Base-by-base conservation (phyloP, 257 asterid species). In the Solanum lignicaule region DNA sequence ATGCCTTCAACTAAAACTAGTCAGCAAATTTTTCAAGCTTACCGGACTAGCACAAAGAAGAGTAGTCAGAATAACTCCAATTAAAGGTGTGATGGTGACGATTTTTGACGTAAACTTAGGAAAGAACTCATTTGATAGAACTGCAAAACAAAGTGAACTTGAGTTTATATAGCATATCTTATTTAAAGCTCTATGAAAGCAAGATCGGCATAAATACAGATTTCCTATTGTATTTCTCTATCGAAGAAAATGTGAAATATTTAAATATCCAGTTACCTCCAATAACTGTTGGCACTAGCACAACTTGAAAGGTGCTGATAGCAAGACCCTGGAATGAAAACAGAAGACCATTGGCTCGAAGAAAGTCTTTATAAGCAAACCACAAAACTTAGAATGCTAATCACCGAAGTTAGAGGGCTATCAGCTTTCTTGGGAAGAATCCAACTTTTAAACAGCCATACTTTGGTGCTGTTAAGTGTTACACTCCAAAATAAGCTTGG, bases 41-140 rank as follows among this genome's bases (percentile, higher is more conserved):
- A 96, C 98, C 16, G 99, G 98, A 88, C 99, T 96, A 33, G 99
- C 99, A 85, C 99, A 96, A 85, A 96, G 99, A 86, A 96, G 98
- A 84, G 99, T 95, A 83, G 99, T 96, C 69, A 96, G 92, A 84
- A 96, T 88, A 87, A 96, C 98, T 87, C 99, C 99, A 74, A 96
- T 91, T 89, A 96, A 89, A 88, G 98, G 98, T 62, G 98, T 94
- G 72, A 96, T 75, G 2, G 98, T 92, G 78, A 94, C 60, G 38
- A 96, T 94, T 90, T 94, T 96, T 39, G 99, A 93, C 46, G 99
- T 96, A 91, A 95, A 95, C 92, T 94, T 95, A 52, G 99, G 99
- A 72, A 96, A 95, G 89, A 87, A 95, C 91, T 96, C 99, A 66
- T 96, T 96, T 58, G 94, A 69, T 46, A 96, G 90, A 86, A 96